Evolutionary conservation across 169 alveolate species (phyloP).

Genomic region (Eimeria acervulina): DNA sequence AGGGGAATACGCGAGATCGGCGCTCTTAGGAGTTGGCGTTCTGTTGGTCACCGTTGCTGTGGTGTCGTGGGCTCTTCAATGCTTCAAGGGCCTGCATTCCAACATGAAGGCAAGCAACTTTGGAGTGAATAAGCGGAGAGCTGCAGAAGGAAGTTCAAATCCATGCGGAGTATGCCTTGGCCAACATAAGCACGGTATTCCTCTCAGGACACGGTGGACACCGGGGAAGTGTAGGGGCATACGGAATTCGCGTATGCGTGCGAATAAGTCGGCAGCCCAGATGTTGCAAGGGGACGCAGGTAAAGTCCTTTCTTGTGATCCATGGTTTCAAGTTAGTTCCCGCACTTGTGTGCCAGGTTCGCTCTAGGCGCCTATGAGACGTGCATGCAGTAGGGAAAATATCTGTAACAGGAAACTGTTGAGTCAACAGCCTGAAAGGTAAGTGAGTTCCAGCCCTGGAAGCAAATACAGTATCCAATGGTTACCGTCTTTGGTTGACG

Average conservation of each 20-base stretch:
- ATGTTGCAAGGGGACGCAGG: not conserved
- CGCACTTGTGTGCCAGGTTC: not conserved
- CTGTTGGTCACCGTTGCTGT: not conserved
- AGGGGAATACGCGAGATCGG: not conserved
- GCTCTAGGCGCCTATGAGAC: not conserved
- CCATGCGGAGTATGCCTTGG: not conserved
- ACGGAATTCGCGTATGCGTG: no score
- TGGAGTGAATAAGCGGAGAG: not conserved
- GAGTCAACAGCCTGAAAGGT: not conserved
- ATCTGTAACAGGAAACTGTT: not conserved
- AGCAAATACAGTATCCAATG: no score
- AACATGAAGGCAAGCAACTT: no score
- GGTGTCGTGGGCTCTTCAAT: not conserved
- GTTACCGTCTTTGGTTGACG: no score
- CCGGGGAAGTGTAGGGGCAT: not conserved
- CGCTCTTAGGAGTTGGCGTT: not conserved
- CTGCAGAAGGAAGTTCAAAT: not conserved
- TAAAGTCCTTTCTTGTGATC: not conserved
- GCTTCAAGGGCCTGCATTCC: not conserved
- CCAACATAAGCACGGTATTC: not conserved
- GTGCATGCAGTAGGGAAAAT: not conserved
- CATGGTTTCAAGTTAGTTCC: not conserved
- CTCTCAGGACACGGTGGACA: not conserved
- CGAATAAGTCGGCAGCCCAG: not conserved
- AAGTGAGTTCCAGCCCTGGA: no score